Evolutionary conservation across 1,284 basidiomycete genomes (phyloP), one percentile per base, ranked within the genome.

Genomic region (Takashimella koratensis): DNA sequence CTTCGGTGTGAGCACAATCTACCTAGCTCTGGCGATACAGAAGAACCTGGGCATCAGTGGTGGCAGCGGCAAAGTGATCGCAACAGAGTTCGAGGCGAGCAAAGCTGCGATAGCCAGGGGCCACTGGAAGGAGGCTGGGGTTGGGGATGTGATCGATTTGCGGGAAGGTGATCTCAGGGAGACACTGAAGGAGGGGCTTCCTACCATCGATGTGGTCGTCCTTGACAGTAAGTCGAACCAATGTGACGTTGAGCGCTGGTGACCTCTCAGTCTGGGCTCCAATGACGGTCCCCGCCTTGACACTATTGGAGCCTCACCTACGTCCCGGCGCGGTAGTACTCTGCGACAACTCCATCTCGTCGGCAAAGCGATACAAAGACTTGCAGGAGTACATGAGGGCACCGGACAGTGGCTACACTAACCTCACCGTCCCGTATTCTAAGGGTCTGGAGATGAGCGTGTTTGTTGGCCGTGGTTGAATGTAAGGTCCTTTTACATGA

Each of bases 1-100:
- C 41, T 69, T 52, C 27, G 67, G 67, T 26, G 67, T 69, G 12
- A 59, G 55, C 19, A 69, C 67, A 16, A 66, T 69, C 51, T 69
- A 69, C 54, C 63, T 69, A 5, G 58, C 67, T 2, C 57, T 69
- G 11, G 67, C 67, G 11, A 60, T 64, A 0, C 10, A 26, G n/a
- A 49, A 48, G 19, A 63, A 59, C 25, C 51, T 61, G 30, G 40
- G 42, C n/a, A 42, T 27, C 16, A 23, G 39, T 13, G 56, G 52
- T 2, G 50, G 49, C 0, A 20, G 11, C 10, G 57, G 62, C n/a
- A 42, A 46, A 19, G 64, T 70, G n/a, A 58, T 67, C 16, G 65
- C 57, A 0, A 67, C 65, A 0, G 67, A 70, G 52, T 58, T 65
- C 36, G 67, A 68, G 51, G 56, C 54, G 10, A 51, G 26, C 22